Percentiles rank a stretch among this genome's conserved stretches.
These are phyloP conservation scores for Leucocoprinus leucothites DNA, from an alignment of 768 basidiomycete species.

Conservation along the genomic window DNA sequence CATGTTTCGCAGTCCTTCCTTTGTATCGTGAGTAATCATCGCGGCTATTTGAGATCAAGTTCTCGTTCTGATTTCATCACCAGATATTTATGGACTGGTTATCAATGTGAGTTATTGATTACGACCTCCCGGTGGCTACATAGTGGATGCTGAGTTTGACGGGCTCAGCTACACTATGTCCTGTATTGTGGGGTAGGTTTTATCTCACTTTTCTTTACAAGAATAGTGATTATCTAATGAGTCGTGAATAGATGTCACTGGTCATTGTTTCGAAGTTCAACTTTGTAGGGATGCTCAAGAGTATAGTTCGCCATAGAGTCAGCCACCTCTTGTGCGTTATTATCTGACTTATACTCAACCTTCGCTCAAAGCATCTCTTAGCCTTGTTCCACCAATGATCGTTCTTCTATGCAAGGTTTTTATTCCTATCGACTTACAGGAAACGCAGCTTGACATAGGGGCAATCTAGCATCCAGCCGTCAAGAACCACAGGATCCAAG, in stretches of 20 bases:
- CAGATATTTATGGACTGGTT: constrained; percentile 67
- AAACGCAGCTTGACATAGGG: not conserved
- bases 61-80: not conserved
- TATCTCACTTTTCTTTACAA: not conserved
- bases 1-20: constrained; percentile 44
- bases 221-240: not conserved
- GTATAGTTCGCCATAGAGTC: constrained; percentile 56
- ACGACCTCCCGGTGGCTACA: not conserved
- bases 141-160: not conserved
- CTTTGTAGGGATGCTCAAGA: constrained; percentile 57
- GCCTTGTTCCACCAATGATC: constrained; percentile 56
- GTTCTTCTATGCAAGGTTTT: constrained; percentile 55
- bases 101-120: constrained; percentile 40
- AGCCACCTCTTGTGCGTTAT: constrained; percentile 45
- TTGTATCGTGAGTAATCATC: constrained; percentile 48
- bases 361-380: constrained; percentile 17
- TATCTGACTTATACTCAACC: not conserved
- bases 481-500: constrained; percentile 45
- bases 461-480: constrained; percentile 43
- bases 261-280: constrained; percentile 64
- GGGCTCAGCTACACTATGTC: constrained; percentile 48
- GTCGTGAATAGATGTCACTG: constrained; percentile 37
- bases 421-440: not conserved
- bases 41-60: not conserved
- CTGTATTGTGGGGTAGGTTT: constrained; percentile 47